These are phyloP conservation scores for Corylus avellana DNA, from an alignment of 306 rosid species.

Conservation along the genomic window DNA sequence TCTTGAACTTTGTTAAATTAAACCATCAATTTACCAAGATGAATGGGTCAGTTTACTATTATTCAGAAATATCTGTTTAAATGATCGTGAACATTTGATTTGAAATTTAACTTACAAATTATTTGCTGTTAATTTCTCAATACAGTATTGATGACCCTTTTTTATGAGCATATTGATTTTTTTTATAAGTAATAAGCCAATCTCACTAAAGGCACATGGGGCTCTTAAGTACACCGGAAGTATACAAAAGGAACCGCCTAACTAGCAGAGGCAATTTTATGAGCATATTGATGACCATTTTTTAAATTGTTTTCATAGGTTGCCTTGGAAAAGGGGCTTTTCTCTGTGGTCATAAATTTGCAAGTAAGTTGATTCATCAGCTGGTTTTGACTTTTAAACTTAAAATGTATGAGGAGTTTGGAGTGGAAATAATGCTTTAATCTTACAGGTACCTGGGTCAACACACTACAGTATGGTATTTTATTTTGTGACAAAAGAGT, in stretches of 20 bases:
- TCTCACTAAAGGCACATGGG: too few species aligned
- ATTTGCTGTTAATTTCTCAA: not conserved
- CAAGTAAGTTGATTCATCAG: conserved; percentile 65
- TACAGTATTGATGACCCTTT: conserved; percentile 15
- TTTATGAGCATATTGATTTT: conserved; percentile 10
- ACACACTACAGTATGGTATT: conserved; percentile 97
- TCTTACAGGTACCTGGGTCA: conserved; percentile 85
- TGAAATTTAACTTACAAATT: not conserved
- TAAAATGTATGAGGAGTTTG: conserved; percentile 17
- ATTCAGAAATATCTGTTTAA: not conserved
- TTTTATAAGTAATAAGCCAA: too few species aligned
- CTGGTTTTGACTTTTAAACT: conserved; percentile 15
- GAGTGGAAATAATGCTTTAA: conserved; percentile 28
- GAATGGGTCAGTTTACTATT: not conserved
- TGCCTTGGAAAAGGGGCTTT: conserved; percentile 91
- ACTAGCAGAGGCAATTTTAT: not conserved
- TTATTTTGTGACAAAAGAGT: conserved; percentile 82
- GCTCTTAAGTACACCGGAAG: too few species aligned
- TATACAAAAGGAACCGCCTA: too few species aligned
- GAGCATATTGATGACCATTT: conserved; percentile 18
- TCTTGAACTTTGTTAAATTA: not conserved
- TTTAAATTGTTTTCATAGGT: conserved; percentile 52
- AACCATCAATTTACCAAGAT: not conserved
- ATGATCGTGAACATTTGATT: not conserved
- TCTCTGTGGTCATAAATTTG: conserved; percentile 75